phyloP scores from a whole-genome alignment of 176 grass and related monocot genomes.

The Rhynchospora breviuscula region DNA sequence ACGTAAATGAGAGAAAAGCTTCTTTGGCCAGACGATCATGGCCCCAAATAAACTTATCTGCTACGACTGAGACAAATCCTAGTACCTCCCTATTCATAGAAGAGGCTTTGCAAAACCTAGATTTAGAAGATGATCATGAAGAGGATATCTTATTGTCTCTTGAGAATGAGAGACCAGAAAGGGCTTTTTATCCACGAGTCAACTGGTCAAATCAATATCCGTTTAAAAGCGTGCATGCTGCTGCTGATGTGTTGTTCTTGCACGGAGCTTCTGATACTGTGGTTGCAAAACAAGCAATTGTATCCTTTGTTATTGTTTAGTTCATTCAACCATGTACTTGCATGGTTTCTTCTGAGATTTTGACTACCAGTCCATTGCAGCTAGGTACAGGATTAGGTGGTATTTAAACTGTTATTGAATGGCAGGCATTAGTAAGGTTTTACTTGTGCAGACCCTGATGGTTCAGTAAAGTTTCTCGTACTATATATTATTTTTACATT shows the following conservation, averaged over 20 bases:
- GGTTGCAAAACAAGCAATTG: slow-evolving; percentile 89
- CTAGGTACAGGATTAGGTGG: not conserved
- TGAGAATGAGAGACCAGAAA: slow-evolving; percentile 50
- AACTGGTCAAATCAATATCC: slow-evolving; percentile 53
- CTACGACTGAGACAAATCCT: slow-evolving; percentile 22
- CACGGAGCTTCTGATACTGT: slow-evolving; percentile 75
- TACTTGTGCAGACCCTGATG: not conserved
- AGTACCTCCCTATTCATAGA: slow-evolving; percentile 72
- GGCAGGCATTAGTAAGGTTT: not conserved
- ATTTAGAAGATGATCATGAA: slow-evolving; percentile 49
- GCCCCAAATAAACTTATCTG: slow-evolving; percentile 48
- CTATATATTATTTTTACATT: slow-evolving; percentile 32
- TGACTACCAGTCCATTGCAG: not conserved
- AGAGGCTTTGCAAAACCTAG: slow-evolving; percentile 81
- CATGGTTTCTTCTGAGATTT: not conserved
- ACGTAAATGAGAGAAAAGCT: slow-evolving; percentile 59
- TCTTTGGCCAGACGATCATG: slow-evolving; percentile 46
- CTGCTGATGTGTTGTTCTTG: slow-evolving; percentile 77
- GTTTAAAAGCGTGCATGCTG: slow-evolving; percentile 63
- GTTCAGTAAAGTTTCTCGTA: not conserved
- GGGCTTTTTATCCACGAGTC: slow-evolving; percentile 48
- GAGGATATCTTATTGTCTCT: slow-evolving; percentile 46
- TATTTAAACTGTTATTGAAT: not conserved
- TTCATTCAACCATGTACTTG: not conserved
- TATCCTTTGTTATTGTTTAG: slow-evolving; percentile 55